A percentile compares a stretch with the other conserved stretches of the same genome.
These are phyloP conservation scores for Neopestalotiopsis clavispora DNA, from an alignment of 2,329 filamentous ascomycete genomes.

Conservation along the genomic window DNA sequence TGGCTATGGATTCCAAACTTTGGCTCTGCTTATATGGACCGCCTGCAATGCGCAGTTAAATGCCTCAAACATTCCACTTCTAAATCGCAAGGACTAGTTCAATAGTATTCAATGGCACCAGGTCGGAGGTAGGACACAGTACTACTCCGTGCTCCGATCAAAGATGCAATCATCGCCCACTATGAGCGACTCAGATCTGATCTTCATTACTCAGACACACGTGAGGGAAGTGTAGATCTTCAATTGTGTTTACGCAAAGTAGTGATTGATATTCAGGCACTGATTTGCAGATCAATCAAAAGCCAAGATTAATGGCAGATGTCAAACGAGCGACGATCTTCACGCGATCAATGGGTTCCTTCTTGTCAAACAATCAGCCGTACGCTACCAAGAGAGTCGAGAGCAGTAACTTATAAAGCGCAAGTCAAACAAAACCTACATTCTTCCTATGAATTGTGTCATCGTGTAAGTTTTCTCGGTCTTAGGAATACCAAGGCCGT, in stretches of 20 bases:
- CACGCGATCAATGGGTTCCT: no score
- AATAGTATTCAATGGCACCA: neutral
- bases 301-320: no score
- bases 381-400: neutral
- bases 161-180: neutral
- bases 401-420: neutral
- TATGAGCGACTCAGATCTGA: neutral
- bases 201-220: neutral
- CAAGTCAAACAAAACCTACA: neutral
- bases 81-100: neutral
- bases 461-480: neutral
- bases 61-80: constrained; percentile 1
- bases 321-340: no score
- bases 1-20: neutral
- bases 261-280: no score
- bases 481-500: neutral
- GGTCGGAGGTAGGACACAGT: neutral
- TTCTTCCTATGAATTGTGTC: neutral
- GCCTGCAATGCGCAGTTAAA: neutral
- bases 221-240: neutral
- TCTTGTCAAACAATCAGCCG: no score
- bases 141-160: neutral
- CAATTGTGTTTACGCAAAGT: neutral
- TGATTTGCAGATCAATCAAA: no score
- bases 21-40: neutral